phyloP scores from a whole-genome alignment of 2,329 filamentous ascomycete species.

The Amphichorda felina region DNA sequence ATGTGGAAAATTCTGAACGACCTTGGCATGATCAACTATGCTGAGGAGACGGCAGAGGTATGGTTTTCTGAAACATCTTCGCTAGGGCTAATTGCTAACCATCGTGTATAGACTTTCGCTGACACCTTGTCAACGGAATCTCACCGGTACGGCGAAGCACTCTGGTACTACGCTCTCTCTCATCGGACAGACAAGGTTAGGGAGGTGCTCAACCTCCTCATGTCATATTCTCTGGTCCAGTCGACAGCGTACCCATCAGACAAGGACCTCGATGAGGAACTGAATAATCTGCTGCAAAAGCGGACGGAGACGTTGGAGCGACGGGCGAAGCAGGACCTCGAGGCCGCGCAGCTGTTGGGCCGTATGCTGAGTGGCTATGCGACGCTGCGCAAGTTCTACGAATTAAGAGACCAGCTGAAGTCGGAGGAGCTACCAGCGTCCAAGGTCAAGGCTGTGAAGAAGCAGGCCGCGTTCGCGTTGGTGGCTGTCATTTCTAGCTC shows the following conservation, averaged over 20 bases:
- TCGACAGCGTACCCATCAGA: slow-evolving; percentile 68
- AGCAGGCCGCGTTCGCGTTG: slow-evolving; percentile 60
- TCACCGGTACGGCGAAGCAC: slow-evolving; percentile 70
- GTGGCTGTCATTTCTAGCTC: slow-evolving; percentile 77
- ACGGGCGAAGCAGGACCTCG: slow-evolving; percentile 62
- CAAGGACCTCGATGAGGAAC: slow-evolving; percentile 59
- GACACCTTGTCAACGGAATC: slow-evolving; percentile 62
- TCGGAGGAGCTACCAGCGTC: slow-evolving; percentile 7
- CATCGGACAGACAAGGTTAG: slow-evolving; percentile 70
- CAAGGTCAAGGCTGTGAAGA: slow-evolving; percentile 36
- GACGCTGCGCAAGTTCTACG: slow-evolving; percentile 80
- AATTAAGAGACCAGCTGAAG: slow-evolving; percentile 54
- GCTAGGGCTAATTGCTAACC: slow-evolving; percentile 11
- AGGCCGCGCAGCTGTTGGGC: slow-evolving; percentile 73
- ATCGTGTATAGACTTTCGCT: slow-evolving; percentile 57
- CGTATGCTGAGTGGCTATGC: slow-evolving; percentile 86
- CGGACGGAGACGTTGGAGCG: slow-evolving; percentile 60
- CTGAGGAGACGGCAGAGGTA: slow-evolving; percentile 74
- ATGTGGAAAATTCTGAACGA: slow-evolving; percentile 68
- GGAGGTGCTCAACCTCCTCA: slow-evolving; percentile 75
- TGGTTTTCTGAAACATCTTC: slow-evolving; percentile 14
- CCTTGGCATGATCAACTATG: slow-evolving; percentile 67
- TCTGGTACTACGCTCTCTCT: slow-evolving; percentile 84
- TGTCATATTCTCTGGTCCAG: slow-evolving; percentile 76
- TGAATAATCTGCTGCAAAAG: slow-evolving; percentile 57